A percentile compares a stretch with the other conserved stretches of the same genome.
These are phyloP conservation scores for Ophiostoma triangulosporum DNA, from an alignment of 2,329 filamentous ascomycete species.

Conservation along the genomic window DNA sequence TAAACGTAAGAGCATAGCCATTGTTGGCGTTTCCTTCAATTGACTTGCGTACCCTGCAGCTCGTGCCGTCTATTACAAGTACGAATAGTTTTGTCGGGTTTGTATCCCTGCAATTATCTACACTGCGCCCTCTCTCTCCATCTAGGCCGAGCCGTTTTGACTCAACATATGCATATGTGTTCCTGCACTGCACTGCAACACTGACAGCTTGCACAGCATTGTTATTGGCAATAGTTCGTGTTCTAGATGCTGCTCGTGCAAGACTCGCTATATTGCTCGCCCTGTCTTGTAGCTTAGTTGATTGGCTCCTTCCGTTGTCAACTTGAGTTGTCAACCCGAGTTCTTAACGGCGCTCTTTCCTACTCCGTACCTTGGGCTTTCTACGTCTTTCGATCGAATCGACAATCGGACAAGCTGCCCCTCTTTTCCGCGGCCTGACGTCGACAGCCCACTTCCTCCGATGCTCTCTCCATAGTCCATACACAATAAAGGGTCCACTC, in stretches of 20 bases:
- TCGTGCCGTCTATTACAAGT: not conserved
- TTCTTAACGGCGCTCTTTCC: not conserved
- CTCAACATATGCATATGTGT: not conserved
- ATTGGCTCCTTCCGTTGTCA: not conserved
- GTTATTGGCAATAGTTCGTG: not conserved
- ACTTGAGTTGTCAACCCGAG: not conserved
- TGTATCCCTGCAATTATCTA: not conserved
- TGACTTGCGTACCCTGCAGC: not conserved
- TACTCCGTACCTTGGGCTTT: not conserved
- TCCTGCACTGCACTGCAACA: conserved; percentile 1
- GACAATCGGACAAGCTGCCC: not conserved
- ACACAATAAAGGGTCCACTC: too few relatives aligned
- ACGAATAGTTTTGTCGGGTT: not conserved
- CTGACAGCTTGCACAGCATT: not conserved
- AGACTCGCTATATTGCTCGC: not conserved
- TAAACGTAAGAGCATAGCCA: not conserved
- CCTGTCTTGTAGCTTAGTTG: not conserved
- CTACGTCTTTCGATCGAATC: not conserved
- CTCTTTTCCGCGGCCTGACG: not conserved
- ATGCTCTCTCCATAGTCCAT: not conserved
- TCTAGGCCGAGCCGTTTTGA: not conserved
- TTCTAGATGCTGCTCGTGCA: not conserved
- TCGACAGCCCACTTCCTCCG: not conserved
- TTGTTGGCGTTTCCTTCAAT: too few relatives aligned
- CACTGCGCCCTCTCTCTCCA: not conserved